Evolutionary conservation across 2,329 filamentous ascomycete genomes (phyloP), one percentile per base, ranked within the genome.

Genomic region (Sporothrix luriei): DNA sequence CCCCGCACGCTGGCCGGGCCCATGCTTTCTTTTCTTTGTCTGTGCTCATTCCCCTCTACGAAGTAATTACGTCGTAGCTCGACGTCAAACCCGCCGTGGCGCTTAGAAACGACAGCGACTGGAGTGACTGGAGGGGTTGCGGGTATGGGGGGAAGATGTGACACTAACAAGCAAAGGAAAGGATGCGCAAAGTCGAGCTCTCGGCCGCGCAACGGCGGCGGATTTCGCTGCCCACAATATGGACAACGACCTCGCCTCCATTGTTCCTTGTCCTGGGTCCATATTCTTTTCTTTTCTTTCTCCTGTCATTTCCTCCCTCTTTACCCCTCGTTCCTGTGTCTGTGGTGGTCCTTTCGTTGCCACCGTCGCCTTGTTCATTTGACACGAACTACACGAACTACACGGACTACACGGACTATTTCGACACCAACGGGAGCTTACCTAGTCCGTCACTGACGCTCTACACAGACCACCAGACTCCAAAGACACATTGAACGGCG

Each of bases 381-480:
- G n/a, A 61, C 38, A 43, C 19, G 38, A 13, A 62, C 57, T 62
- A 62, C n/a, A n/a, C n/a, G n/a, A n/a, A n/a, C n/a, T n/a, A n/a
- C n/a, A n/a, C n/a, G n/a, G n/a, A n/a, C n/a, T n/a, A n/a, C n/a
- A n/a, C 19, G 38, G 21, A 62, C 57, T 62, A 62, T 62, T 46
- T 62, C 57, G 38, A 62, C 57, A 29, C 38, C 57, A 62, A 43
- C 38, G 55, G 38, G 57, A 62, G 57, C 57, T 62, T 46, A 46
- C 57, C 57, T 62, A 19, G 57, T 62, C 38, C 57, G 57, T 62
- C 57, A 46, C 57, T 62, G 26, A 62, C 57, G 38, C 21, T 33
- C 57, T 62, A 13, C 7, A 13, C 38, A 21, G 33, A 46, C 38
- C 57, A 62, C 57, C 21, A 62, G 38, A 14, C 38, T 24, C n/a